These are phyloP conservation scores for Castanospermum australe DNA, from an alignment of 306 rosid genomes.

Conservation along the genomic window DNA sequence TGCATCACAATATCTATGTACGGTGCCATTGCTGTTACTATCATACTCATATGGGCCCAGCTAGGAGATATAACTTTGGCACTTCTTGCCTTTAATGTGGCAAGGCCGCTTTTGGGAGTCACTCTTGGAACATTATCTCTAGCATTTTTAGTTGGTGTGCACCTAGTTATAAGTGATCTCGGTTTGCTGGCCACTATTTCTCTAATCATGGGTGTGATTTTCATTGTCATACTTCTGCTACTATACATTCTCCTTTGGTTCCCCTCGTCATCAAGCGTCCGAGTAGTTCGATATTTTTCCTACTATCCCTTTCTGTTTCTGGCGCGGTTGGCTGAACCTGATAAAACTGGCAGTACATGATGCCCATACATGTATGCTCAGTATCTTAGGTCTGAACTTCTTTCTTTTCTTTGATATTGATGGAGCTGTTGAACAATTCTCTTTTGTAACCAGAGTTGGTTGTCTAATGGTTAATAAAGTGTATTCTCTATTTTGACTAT, in stretches of 20 bases:
- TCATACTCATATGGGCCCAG: constrained; percentile 19
- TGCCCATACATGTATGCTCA: too few relatives aligned
- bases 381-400: too few relatives aligned
- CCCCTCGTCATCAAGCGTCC: not conserved
- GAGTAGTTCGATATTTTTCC: not conserved
- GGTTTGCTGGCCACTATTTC: constrained; percentile 5
- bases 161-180: constrained; percentile 1
- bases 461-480: too few relatives aligned
- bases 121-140: constrained; percentile 10
- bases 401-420: too few relatives aligned
- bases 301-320: too few relatives aligned
- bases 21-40: constrained; percentile 15
- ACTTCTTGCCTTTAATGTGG: not conserved
- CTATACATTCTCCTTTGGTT: not conserved
- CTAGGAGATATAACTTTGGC: not conserved
- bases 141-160: constrained; percentile 37
- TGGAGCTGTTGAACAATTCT: too few relatives aligned
- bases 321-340: not conserved
- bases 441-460: too few relatives aligned
- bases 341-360: too few relatives aligned
- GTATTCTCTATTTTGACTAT: too few relatives aligned
- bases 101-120: constrained; percentile 16
- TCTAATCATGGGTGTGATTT: not conserved
- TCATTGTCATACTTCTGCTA: not conserved
- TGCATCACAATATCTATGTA: constrained; percentile 29